These are phyloP conservation scores for Flaveria floridana DNA, from an alignment of 140 eudicot species.

Conservation along the genomic window DNA sequence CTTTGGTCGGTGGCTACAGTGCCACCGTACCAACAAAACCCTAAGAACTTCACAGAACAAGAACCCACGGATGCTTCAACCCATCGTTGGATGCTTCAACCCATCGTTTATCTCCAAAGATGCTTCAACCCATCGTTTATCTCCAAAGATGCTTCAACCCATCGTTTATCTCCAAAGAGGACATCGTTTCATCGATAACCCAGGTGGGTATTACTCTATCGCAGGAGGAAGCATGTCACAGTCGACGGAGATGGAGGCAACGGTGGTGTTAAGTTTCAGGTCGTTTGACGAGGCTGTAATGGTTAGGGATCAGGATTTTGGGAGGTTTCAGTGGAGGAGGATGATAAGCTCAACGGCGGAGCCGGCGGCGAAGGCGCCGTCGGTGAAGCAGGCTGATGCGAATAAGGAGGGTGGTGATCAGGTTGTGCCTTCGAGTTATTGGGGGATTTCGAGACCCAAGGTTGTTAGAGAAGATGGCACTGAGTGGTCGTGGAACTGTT, in stretches of 20 bases:
- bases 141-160: too few species aligned
- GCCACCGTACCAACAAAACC: too few species aligned
- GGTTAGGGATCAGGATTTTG: constrained; percentile 32
- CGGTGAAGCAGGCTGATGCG: constrained; percentile 34
- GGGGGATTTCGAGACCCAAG: constrained; percentile 68
- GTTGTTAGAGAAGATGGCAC: constrained; percentile 72
- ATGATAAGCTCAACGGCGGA: constrained; percentile 50
- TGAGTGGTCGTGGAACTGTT: constrained; percentile 96
- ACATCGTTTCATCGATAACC: too few species aligned
- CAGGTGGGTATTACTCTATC: too few species aligned
- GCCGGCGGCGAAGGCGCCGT: constrained; percentile 31
- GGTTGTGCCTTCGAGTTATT: constrained; percentile 54
- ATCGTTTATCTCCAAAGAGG: too few species aligned
- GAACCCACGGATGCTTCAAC: too few species aligned
- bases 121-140: too few species aligned
- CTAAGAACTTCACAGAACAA: too few species aligned
- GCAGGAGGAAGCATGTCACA: constrained; percentile 28
- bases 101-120: too few species aligned
- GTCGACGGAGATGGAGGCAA: constrained; percentile 27
- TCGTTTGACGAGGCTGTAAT: constrained; percentile 36
- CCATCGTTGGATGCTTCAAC: too few species aligned
- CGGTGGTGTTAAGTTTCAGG: constrained; percentile 14
- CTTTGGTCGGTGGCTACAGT: too few species aligned
- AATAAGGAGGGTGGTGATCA: constrained; percentile 35
- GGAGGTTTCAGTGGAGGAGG: constrained; percentile 42